Evolutionary conservation across 2,329 filamentous ascomycete genomes (phyloP).

Genomic region (Lasiodiplodia sp.): DNA sequence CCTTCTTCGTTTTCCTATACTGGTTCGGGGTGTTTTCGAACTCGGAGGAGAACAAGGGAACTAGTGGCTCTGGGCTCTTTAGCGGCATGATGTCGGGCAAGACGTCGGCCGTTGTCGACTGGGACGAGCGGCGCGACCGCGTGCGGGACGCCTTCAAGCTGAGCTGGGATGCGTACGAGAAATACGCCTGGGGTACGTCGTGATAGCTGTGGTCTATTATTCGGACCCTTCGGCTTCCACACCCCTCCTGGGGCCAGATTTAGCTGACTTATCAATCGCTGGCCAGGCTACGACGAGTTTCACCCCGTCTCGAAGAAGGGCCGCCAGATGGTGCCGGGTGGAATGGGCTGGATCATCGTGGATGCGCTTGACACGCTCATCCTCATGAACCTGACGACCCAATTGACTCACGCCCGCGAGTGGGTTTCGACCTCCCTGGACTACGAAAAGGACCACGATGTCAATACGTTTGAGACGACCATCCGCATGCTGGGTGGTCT

Average conservation of each 20-base stretch:
- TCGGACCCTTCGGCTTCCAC: not conserved
- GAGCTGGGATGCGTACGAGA: constrained; percentile 92
- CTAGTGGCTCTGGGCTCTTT: constrained; percentile 4
- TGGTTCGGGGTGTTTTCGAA: constrained; percentile 55
- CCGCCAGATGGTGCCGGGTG: constrained; percentile 81
- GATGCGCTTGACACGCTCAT: constrained; percentile 97
- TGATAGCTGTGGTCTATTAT: not conserved
- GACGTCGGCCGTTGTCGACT: constrained; percentile 62
- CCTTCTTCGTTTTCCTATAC: constrained; percentile 69
- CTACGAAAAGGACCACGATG: constrained; percentile 92
- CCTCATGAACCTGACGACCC: constrained; percentile 93
- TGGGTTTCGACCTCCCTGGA: constrained; percentile 84
- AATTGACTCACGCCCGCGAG: constrained; percentile 82
- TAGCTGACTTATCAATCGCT: constrained; percentile 26
- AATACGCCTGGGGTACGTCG: constrained; percentile 88
- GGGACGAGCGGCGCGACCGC: constrained; percentile 77
- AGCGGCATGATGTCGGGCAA: constrained; percentile 18
- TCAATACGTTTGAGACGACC: constrained; percentile 97
- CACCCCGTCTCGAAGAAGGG: constrained; percentile 82
- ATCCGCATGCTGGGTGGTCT: constrained; percentile 96
- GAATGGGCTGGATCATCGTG: constrained; percentile 97
- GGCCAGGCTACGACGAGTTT: constrained; percentile 77
- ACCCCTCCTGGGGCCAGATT: not conserved
- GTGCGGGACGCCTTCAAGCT: constrained; percentile 90
- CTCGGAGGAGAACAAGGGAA: constrained; percentile 1